phyloP scores from a whole-genome alignment of 495 filamentous ascomycete genomes.

The Tuber magnatum region DNA sequence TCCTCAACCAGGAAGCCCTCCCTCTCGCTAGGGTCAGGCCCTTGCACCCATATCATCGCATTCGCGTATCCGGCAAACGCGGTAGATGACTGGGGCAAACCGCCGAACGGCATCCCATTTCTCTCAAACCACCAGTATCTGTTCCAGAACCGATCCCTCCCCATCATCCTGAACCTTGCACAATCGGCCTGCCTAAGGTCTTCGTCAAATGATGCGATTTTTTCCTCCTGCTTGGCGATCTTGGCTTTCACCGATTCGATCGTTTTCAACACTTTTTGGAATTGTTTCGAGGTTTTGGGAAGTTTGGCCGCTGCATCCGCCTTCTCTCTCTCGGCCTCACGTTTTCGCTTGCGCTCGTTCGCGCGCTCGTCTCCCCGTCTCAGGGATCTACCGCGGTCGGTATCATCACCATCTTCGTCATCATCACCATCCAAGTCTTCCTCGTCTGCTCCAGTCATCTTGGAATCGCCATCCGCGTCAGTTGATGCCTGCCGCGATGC shows the following conservation, averaged over 20 bases:
- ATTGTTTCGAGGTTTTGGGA: constrained; percentile 75
- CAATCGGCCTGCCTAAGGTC: constrained; percentile 90
- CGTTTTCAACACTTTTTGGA: constrained; percentile 75
- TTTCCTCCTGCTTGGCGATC: constrained; percentile 71
- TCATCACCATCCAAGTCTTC: constrained; percentile 58
- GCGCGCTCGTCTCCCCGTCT: constrained; percentile 71
- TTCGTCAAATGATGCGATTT: constrained; percentile 77
- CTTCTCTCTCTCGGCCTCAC: constrained; percentile 73
- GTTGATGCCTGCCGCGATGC: constrained; percentile 34
- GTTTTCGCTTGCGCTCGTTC: constrained; percentile 74
- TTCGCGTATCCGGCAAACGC: constrained; percentile 83
- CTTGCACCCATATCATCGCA: constrained; percentile 91
- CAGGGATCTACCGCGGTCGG: constrained; percentile 57
- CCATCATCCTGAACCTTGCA: constrained; percentile 76
- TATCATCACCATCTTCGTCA: constrained; percentile 59
- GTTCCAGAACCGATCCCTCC: constrained; percentile 94
- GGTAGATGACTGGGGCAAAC: constrained; percentile 80
- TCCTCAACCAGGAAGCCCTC: constrained; percentile 65
- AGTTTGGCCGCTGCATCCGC: constrained; percentile 73
- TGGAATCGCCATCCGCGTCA: constrained; percentile 55
- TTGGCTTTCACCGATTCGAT: constrained; percentile 76
- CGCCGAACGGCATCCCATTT: constrained; percentile 94
- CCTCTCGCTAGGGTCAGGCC: constrained; percentile 81
- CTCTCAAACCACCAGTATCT: constrained; percentile 99
- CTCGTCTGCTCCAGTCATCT: constrained; percentile 55